Percentiles rank a stretch among this genome's conserved stretches.
phyloP scores from a whole-genome alignment of 2,329 filamentous ascomycete species.

The Ceratocystis albifundus region DNA sequence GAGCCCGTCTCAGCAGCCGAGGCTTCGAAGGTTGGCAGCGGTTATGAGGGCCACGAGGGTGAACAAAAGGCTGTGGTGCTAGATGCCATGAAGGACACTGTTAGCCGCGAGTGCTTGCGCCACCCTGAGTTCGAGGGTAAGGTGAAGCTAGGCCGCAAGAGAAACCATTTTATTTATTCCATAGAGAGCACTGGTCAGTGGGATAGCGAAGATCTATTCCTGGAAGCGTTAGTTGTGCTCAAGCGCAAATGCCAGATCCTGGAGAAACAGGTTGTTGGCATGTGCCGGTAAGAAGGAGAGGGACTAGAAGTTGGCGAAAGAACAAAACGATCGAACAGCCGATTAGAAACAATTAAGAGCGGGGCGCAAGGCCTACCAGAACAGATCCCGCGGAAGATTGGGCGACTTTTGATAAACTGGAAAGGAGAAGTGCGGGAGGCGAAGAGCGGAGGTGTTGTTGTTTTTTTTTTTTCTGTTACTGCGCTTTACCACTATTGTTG shows the following conservation, averaged over 20 bases:
- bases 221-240: conserved; percentile 74
- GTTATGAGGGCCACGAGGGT: conserved; percentile 62
- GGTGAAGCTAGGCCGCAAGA: conserved; percentile 77
- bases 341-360: not conserved
- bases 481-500: conserved; percentile 25
- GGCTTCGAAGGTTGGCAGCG: conserved; percentile 45
- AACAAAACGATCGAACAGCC: too few relatives aligned
- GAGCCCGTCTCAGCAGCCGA: conserved; percentile 60
- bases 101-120: conserved; percentile 81
- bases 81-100: conserved; percentile 86
- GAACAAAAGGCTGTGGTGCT: conserved; percentile 78
- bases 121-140: conserved; percentile 91
- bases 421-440: not conserved
- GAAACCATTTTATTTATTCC: conserved; percentile 96
- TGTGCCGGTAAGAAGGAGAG: conserved; percentile 38
- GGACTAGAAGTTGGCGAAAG: conserved; percentile 11
- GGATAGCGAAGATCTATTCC: conserved; percentile 83
- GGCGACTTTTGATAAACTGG: conserved; percentile 8
- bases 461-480: conserved; percentile 26
- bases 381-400: not conserved
- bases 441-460: conserved; percentile 22
- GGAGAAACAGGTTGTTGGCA: conserved; percentile 57
- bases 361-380: not conserved
- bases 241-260: conserved; percentile 72
- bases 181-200: conserved; percentile 93